Base-by-base conservation (phyloP, 768 basidiomycete genomes). In the Strobilomyces echinocephalus region DNA sequence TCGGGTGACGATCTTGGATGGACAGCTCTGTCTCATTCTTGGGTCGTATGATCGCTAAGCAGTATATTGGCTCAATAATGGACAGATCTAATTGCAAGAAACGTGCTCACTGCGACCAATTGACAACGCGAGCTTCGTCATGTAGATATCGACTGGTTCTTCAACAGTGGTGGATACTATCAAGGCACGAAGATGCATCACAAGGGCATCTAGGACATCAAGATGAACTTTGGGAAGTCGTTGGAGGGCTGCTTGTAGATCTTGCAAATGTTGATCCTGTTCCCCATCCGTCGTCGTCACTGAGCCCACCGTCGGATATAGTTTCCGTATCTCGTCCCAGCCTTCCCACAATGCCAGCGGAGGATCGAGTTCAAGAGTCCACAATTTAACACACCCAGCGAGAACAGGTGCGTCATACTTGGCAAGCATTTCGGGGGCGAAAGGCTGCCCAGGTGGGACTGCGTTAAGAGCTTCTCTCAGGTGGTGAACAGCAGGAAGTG, bases 311-410 rank as follows among this genome's bases (percentile, higher is more conserved):
- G 74, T 78, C 6, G 91, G 92, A 63, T 97, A 97, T n/a, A 97
- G 59, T 57, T 83, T 85, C 50, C 90, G 80, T 56, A 95, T 76
- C 30, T 97, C 94, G 40, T 95, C 92, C 89, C 94, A 98, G 42
- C 87, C 83, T 62, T 95, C 91, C 77, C 86, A 95, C 44, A 88
- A 73, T 16, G 83, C 79, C 11, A 97, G 68, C 26, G 95, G 93
- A 8, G 91, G 90, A 63, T 92, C 84, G 26, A 98, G 79, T 68
- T 98, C 95, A n/a, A 97, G 76, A 21, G 85, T 66, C 90, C 92
- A 97, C 14, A 98, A 73, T 72, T 95, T 97, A 64, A 95, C 71
- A 14, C 84, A 76, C 50, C 85, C 84, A 2, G 95, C 94, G 30
- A 95, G 79, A 18, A 95, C 84, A 15, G 95, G 92, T 0, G 87